These are phyloP conservation scores for Moesziomyces aphidis DNA, from an alignment of 1,284 basidiomycete genomes.

Conservation along the genomic window DNA sequence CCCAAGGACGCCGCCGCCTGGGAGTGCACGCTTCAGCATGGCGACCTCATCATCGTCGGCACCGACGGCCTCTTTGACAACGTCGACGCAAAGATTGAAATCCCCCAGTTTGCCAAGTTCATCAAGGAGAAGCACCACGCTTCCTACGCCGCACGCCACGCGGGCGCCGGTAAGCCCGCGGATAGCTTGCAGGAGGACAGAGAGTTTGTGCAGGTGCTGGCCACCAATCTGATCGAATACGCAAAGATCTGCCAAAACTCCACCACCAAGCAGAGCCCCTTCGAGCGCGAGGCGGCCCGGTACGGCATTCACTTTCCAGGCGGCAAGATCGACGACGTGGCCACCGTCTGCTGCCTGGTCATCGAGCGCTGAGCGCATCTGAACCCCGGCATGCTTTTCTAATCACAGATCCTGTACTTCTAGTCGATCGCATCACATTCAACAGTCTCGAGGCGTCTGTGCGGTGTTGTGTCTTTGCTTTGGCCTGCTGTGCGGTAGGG, in stretches of 20 bases:
- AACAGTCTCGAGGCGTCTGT: not conserved
- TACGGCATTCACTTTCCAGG: slow-evolving; percentile 68
- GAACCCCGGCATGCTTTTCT: not conserved
- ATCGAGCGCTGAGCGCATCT: slow-evolving; percentile 61
- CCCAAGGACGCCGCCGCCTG: slow-evolving; percentile 56
- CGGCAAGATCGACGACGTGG: slow-evolving; percentile 70
- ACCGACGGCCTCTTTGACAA: slow-evolving; percentile 90
- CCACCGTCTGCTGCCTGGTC: slow-evolving; percentile 71
- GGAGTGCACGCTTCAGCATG: slow-evolving; percentile 54
- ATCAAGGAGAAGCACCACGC: slow-evolving; percentile 63
- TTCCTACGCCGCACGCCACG: slow-evolving; percentile 26
- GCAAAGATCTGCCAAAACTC: slow-evolving; percentile 64
- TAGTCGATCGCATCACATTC: not conserved
- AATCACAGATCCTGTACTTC: not conserved
- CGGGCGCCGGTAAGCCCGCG: slow-evolving; percentile 7
- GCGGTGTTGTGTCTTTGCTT: no score
- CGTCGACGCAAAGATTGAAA: slow-evolving; percentile 77
- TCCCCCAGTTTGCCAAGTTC: slow-evolving; percentile 60
- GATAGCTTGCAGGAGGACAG: slow-evolving; percentile 55
- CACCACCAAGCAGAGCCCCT: slow-evolving; percentile 76
- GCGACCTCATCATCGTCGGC: slow-evolving; percentile 70
- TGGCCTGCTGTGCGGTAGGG: no score
- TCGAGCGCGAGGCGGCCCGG: slow-evolving; percentile 63
- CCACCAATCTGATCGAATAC: slow-evolving; percentile 57
- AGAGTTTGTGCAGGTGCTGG: slow-evolving; percentile 58